These are phyloP conservation scores for Metschnikowia continentalis DNA, from an alignment of 805 yeast species.

Conservation along the genomic window DNA sequence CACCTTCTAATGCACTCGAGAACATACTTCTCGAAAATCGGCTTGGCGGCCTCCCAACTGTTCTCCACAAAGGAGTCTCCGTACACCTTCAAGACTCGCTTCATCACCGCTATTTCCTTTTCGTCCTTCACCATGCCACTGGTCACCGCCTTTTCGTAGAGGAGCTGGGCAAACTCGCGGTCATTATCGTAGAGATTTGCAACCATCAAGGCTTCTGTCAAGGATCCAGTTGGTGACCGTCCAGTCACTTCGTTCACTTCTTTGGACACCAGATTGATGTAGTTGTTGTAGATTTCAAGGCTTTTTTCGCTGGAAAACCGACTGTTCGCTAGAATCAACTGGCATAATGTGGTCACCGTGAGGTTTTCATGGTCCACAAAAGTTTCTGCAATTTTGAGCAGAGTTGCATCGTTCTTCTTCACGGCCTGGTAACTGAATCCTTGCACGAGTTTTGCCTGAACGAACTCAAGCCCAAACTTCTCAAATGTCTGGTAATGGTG, in stretches of 20 bases:
- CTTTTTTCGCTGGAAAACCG: slow-evolving; percentile 36
- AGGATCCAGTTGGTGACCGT: slow-evolving; percentile 39
- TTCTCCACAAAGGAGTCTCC: slow-evolving; percentile 46
- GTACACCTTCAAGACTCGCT: slow-evolving; percentile 42
- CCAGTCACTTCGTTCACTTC: slow-evolving; percentile 24
- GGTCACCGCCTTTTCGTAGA: slow-evolving; percentile 44
- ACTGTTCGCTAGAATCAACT: slow-evolving; percentile 39
- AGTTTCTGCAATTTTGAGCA: slow-evolving; percentile 37
- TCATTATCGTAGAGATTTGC: slow-evolving; percentile 43
- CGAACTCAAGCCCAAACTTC: slow-evolving; percentile 35
- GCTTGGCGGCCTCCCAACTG: slow-evolving; percentile 29
- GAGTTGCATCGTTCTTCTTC: slow-evolving; percentile 20
- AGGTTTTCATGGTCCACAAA: slow-evolving; percentile 24
- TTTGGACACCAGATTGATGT: slow-evolving; percentile 35
- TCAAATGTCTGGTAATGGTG: slow-evolving; percentile 38
- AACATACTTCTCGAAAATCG: slow-evolving; percentile 29
- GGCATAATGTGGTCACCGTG: slow-evolving; percentile 34
- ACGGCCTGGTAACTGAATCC: slow-evolving; percentile 40
- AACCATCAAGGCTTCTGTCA: slow-evolving; percentile 46
- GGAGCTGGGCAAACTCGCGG: slow-evolving; percentile 50
- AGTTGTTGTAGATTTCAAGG: slow-evolving; percentile 43
- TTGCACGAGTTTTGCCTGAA: slow-evolving; percentile 40
- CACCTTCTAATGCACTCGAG: slow-evolving; percentile 10
- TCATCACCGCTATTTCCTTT: slow-evolving; percentile 37
- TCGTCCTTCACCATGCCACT: slow-evolving; percentile 36